Base-by-base conservation (phyloP, 2,329 filamentous ascomycete species). In the Penicillium oxalicum region DNA sequence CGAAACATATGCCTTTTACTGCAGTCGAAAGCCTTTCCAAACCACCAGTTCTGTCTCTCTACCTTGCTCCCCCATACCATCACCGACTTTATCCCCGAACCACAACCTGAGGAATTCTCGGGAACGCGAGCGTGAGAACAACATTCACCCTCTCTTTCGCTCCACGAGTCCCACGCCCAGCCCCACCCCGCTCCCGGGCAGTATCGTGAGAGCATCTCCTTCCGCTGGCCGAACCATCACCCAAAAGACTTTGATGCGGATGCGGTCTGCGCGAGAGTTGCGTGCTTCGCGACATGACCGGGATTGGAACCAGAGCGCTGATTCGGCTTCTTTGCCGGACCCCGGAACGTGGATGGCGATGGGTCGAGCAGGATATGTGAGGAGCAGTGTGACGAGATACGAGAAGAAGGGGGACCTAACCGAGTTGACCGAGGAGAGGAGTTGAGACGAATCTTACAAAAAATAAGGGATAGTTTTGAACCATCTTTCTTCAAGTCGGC, bases 61-160 rank as follows among this genome's bases (percentile, higher is more conserved):
- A 9, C 40, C 40, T 18, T 27, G 28, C 8, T 25, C 28, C n/a
- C 40, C 40, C 6, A 28, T 33, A 3, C 40, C 28, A 2, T 43
- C 40, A 7, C 40, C 40, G 9, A 35, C 40, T 8, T 43, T 43
- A 13, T 11, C 40, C 4, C 6, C 13, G 5, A 13, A 11, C 4
- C 24, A 32, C 40, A 35, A 26, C 24, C 18, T 32, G 29, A 32
- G 29, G 7, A 32, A 7, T 11, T 5, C 29, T 8, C 29, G 29
- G 11, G 2, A 7, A 3, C 29, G 29, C 11, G 8, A 32, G 3
- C 71, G 71, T 50, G 76, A 80, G 57, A 70, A 73, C 9, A 71
- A 80, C 49, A 81, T 82, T 44, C 79, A 82, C 56, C 79, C 79
- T 9, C 68, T 82, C 3, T 82, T 82, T 63, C 72, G 79, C 37